These are phyloP conservation scores for Arctium minus DNA, from an alignment of 129 eudicot species.

Conservation along the genomic window DNA sequence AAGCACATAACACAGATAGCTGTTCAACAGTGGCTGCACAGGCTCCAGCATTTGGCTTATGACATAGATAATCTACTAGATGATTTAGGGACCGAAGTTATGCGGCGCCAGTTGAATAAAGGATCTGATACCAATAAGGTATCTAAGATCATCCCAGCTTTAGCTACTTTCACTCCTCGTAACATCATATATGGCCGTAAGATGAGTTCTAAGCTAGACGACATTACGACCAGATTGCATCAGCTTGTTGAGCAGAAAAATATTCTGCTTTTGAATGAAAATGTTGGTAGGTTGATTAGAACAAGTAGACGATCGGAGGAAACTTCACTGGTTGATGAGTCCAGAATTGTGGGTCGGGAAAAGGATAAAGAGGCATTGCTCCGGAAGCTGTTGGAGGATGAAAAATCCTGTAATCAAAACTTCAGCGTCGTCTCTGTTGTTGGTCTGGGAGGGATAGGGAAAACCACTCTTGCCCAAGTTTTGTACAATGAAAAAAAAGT, in stretches of 20 bases:
- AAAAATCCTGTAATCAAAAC: neutral
- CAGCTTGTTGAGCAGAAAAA: slow-evolving; percentile 17
- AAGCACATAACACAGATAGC: slow-evolving; percentile 29
- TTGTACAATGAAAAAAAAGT: slow-evolving; percentile 29
- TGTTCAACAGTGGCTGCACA: slow-evolving; percentile 35
- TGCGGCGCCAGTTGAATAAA: slow-evolving; percentile 6
- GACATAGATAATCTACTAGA: slow-evolving; percentile 42
- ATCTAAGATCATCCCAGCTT: slow-evolving; percentile 13
- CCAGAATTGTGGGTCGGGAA: slow-evolving; percentile 46
- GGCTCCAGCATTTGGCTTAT: slow-evolving; percentile 37
- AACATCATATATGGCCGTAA: slow-evolving; percentile 4
- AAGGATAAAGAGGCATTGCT: slow-evolving; percentile 38
- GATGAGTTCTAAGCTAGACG: slow-evolving; percentile 27
- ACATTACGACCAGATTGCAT: slow-evolving; percentile 10
- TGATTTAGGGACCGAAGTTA: slow-evolving; percentile 36
- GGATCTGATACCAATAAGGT: neutral
- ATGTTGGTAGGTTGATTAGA: slow-evolving; percentile 3
- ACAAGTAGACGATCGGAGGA: slow-evolving; percentile 14
- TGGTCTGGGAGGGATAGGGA: slow-evolving; percentile 72
- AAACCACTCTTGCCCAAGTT: slow-evolving; percentile 61
- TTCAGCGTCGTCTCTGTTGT: slow-evolving; percentile 39
- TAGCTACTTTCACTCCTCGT: slow-evolving; percentile 3
- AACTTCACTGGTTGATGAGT: slow-evolving; percentile 33
- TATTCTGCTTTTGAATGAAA: slow-evolving; percentile 19
- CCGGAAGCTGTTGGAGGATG: slow-evolving; percentile 28